These are phyloP conservation scores for Tuber brumale DNA, from an alignment of 495 filamentous ascomycete genomes.

Conservation along the genomic window DNA sequence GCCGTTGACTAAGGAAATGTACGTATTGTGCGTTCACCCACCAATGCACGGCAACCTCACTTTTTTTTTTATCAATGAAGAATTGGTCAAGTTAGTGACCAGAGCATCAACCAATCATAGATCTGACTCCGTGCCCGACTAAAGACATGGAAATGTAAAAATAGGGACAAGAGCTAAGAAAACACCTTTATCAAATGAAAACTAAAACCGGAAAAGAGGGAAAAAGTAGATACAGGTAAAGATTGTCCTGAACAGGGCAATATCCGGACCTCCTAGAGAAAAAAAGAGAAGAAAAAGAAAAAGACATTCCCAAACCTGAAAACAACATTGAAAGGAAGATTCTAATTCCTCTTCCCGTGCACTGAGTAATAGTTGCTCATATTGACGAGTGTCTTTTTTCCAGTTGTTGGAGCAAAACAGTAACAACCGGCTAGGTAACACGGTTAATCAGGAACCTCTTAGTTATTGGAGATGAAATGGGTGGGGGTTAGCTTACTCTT, in stretches of 20 bases:
- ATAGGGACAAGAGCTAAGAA: not conserved
- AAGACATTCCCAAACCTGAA: not conserved
- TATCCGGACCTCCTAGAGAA: not conserved
- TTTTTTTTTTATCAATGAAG: not conserved
- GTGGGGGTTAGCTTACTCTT: conserved; percentile 6
- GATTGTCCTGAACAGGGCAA: not conserved
- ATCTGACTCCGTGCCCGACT: not conserved
- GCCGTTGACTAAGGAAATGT: not conserved
- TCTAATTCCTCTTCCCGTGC: conserved; percentile 45
- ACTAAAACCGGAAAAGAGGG: not conserved
- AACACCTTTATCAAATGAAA: not conserved
- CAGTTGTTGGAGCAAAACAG: conserved; percentile 60
- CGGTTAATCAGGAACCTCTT: not conserved
- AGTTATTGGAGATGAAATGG: conserved; percentile 38
- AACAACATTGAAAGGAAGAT: not conserved
- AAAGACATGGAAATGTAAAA: not conserved
- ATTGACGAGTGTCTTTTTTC: conserved; percentile 62
- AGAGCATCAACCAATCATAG: not conserved
- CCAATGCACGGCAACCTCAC: not conserved
- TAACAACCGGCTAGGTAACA: conserved; percentile 49
- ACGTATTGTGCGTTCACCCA: not conserved
- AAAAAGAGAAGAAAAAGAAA: not conserved
- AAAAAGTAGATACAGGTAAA: not conserved
- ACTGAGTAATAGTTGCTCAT: conserved; percentile 59
- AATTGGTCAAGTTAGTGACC: not conserved